Conservation (phyloP, 257 asterid species). For the Mitragyna speciosa region DNA sequence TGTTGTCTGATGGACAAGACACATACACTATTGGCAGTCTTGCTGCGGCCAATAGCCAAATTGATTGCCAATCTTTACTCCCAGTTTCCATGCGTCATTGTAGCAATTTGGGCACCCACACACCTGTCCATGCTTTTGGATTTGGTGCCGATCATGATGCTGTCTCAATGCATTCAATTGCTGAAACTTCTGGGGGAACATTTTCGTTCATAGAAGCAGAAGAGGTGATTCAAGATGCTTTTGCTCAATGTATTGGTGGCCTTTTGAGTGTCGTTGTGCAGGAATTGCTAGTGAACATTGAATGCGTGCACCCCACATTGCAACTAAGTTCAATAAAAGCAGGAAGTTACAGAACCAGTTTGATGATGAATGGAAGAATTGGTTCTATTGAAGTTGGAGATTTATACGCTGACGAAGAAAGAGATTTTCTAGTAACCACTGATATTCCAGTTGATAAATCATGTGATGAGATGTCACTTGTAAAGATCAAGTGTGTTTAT, state of each 20-base stretch:
- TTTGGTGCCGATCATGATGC: slow-evolving; percentile 95
- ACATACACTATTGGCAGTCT: slow-evolving; percentile 45
- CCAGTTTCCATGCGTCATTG: slow-evolving; percentile 55
- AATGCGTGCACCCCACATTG: slow-evolving; percentile 55
- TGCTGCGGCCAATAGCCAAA: slow-evolving; percentile 15
- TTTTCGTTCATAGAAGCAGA: slow-evolving; percentile 91
- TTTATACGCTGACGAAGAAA: slow-evolving; percentile 85
- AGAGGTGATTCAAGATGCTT: slow-evolving; percentile 85
- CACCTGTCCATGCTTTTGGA: slow-evolving; percentile 87
- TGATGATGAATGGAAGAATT: slow-evolving; percentile 42
- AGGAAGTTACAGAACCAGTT: slow-evolving; percentile 61
- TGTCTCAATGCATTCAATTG: slow-evolving; percentile 64
- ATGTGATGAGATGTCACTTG: slow-evolving; percentile 47
- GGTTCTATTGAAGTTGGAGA: slow-evolving; percentile 74
- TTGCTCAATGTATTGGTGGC: slow-evolving; percentile 98
- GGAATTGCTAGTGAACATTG: slow-evolving; percentile 57
- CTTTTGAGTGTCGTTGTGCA: slow-evolving; percentile 81
- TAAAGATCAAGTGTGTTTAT: slow-evolving; percentile 59
- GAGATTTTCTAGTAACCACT: slow-evolving; percentile 64
- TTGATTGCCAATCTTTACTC: slow-evolving; percentile 42
- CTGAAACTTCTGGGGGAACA: slow-evolving; percentile 89
- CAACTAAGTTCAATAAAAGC: slow-evolving; percentile 56
- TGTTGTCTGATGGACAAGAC: slow-evolving; percentile 95
- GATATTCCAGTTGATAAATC: slow-evolving; percentile 54
- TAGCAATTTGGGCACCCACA: slow-evolving; percentile 32